Evolutionary conservation across 2,329 filamentous ascomycete genomes (phyloP), one percentile per base, ranked within the genome.

Genomic region (Diaporthe citrichinensis): DNA sequence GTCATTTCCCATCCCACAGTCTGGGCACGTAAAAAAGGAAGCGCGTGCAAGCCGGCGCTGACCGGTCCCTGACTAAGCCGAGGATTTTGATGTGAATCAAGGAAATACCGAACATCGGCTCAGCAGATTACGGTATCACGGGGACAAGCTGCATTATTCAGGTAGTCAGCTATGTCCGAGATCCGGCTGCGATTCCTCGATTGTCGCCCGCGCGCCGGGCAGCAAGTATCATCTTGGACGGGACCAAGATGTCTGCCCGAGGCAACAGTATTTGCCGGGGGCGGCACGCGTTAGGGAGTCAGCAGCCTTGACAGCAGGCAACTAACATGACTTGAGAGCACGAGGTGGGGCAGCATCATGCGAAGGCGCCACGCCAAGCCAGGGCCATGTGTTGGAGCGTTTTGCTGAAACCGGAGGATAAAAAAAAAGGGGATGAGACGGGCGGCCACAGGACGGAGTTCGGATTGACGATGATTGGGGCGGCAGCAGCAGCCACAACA

Each of bases 301-400:
- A 39, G 46, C 36, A 28, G 65, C 65, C 31, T 17, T 39, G 65
- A 53, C 65, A 53, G 65, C 65, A 53, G 46, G 31, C 65, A 28
- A 68, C 65, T 41, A 68, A 68, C 65, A 68, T 68, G 46, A 68
- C 65, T 68, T 68, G 62, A 36, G 62, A 46, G 25, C 62, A 68
- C 23, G 46, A 39, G 65, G 65, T 53, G 65, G 65, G 65, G 65
- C 65, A 68, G 65, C 44, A 41, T 72, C 71, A 72, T 72, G 71
- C 58, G 71, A 36, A 28, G 71, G 34, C 71, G 71, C 71, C 71
- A 72, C 57, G 71, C 71, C 71, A 72, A 72, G 71, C 31, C 57
- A 49, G 31, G 53, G 71, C 71, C 71, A 72, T 72, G 71, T 72
- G 71, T 62, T 62, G 57, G 44, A 61, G 71, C 57, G 71, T 62